Conservation (phyloP, 805 yeast species). For the Hanseniaspora jakobsenii region DNA sequence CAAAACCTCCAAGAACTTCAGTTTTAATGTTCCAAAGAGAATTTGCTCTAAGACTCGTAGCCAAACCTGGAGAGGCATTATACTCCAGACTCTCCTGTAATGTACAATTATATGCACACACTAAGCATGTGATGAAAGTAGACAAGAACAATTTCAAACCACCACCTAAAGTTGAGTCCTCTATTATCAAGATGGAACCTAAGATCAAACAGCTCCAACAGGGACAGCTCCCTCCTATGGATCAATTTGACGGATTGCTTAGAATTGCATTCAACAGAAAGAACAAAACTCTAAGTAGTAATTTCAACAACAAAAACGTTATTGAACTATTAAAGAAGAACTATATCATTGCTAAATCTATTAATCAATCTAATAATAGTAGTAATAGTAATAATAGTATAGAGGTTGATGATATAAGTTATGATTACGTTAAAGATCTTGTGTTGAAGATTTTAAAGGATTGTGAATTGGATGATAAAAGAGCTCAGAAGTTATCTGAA, state of each 20-base stretch:
- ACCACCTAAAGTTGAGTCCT: constrained; percentile 96
- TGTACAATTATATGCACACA: constrained; percentile 99
- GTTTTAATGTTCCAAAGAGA: constrained; percentile 97
- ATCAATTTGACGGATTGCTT: constrained; percentile 94
- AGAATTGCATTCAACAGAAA: constrained; percentile 87
- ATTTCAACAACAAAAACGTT: constrained; percentile 73
- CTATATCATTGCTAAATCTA: constrained; percentile 62
- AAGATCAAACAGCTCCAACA: constrained; percentile 47
- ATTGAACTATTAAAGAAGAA: constrained; percentile 74
- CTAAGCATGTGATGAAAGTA: constrained; percentile 95
- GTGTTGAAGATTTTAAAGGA: constrained; percentile 63
- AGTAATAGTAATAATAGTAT: constrained; percentile 26
- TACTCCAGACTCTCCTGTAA: constrained; percentile 91
- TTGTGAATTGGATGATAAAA: constrained; percentile 70
- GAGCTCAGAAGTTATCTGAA: constrained; percentile 92
- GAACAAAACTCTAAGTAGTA: constrained; percentile 85
- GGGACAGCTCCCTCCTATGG: constrained; percentile 31
- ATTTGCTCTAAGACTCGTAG: constrained; percentile 83
- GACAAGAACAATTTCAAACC: constrained; percentile 95
- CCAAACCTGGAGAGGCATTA: constrained; percentile 90
- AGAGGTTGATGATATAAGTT: constrained; percentile 23
- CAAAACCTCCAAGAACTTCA: constrained; percentile 87
- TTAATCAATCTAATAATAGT: no score
- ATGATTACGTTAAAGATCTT: constrained; percentile 47
- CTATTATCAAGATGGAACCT: constrained; percentile 87